These are phyloP conservation scores for Cercospora zeina DNA, from an alignment of 2,329 filamentous ascomycete species.

Conservation along the genomic window DNA sequence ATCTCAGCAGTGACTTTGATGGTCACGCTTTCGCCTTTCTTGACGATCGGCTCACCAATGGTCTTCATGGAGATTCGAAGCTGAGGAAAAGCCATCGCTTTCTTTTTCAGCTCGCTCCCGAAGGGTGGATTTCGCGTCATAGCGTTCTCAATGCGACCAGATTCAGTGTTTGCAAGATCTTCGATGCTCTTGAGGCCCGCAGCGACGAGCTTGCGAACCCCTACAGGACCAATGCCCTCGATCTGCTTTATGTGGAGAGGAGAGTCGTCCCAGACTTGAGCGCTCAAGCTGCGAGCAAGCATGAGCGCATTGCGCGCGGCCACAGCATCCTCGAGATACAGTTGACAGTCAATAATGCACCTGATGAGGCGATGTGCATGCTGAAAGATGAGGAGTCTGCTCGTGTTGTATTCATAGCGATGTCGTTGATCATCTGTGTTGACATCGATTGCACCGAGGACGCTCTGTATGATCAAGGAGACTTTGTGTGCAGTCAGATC, in stretches of 20 bases:
- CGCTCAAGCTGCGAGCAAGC: constrained; percentile 72
- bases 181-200: constrained; percentile 72
- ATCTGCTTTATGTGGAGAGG: constrained; percentile 81
- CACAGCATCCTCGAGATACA: constrained; percentile 63
- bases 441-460: constrained; percentile 66
- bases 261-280: constrained; percentile 78
- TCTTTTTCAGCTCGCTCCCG: constrained; percentile 67
- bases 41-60: constrained; percentile 46
- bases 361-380: constrained; percentile 69
- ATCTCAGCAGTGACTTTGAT: constrained; percentile 67
- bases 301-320: constrained; percentile 70
- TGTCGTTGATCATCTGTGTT: constrained; percentile 60
- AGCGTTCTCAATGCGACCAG: constrained; percentile 72
- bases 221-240: constrained; percentile 71
- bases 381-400: constrained; percentile 66
- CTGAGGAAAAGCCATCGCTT: constrained; percentile 70
- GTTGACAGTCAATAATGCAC: constrained; percentile 74
- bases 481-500: constrained; percentile 70
- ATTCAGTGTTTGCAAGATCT: constrained; percentile 65
- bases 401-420: constrained; percentile 58
- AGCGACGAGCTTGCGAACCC: constrained; percentile 70
- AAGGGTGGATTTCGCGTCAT: constrained; percentile 80
- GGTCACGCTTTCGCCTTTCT: constrained; percentile 50
- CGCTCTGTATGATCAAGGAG: constrained; percentile 73
- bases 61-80: constrained; percentile 58